phyloP scores from a whole-genome alignment of 768 basidiomycete species.

The Russula dissimulans region DNA sequence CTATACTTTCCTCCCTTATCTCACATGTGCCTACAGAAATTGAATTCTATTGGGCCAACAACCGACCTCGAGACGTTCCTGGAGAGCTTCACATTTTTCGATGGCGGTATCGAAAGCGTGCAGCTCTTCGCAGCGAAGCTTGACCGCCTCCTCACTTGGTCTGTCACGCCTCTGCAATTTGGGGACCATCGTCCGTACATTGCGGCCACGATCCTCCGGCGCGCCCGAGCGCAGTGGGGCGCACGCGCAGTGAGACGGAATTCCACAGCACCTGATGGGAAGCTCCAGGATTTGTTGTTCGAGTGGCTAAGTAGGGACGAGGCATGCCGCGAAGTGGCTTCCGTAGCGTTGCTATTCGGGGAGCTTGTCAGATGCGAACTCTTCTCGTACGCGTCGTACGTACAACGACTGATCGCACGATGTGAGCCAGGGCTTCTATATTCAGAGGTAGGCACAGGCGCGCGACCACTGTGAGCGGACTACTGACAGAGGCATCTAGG shows the following conservation, averaged over 20 bases:
- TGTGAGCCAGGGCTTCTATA: constrained; percentile 55
- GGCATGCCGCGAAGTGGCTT: constrained; percentile 43
- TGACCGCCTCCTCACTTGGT: constrained; percentile 70
- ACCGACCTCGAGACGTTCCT: constrained; percentile 56
- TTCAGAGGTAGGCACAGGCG: constrained; percentile 37
- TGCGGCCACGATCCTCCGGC: constrained; percentile 56
- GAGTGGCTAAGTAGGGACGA: constrained; percentile 72
- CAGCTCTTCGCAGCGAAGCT: constrained; percentile 54
- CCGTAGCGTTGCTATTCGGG: constrained; percentile 61
- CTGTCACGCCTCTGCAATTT: constrained; percentile 69
- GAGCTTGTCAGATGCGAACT: constrained; percentile 60
- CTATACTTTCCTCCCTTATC: not conserved
- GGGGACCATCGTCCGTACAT: constrained; percentile 76
- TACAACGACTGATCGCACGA: constrained; percentile 74
- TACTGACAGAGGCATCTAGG: constrained; percentile 26
- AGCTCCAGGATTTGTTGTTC: constrained; percentile 69
- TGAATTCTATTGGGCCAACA: constrained; percentile 65
- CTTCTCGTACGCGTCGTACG: constrained; percentile 67
- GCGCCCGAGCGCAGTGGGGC: constrained; percentile 52
- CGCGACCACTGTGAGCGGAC: not conserved
- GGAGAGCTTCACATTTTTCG: constrained; percentile 48
- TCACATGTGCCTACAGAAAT: constrained; percentile 35
- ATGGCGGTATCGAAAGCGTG: constrained; percentile 28
- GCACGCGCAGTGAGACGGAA: constrained; percentile 58
- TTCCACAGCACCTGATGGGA: constrained; percentile 46